Base-by-base conservation (phyloP, 495 filamentous ascomycete species). In the Aspergillus carlsbadensis region DNA sequence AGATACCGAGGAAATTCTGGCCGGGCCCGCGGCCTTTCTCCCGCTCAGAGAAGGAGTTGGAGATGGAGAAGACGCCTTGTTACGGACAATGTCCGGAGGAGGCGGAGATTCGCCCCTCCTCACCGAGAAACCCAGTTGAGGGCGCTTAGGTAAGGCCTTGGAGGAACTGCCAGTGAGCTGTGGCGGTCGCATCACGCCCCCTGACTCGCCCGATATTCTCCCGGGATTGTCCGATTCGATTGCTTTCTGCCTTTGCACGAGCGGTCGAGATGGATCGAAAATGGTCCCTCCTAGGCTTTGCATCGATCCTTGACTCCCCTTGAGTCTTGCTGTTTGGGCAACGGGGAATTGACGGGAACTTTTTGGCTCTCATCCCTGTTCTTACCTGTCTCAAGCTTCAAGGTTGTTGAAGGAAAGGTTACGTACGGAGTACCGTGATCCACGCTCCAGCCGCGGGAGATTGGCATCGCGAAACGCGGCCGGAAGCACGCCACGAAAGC, bases 401-500 rank as follows among this genome's bases (percentile, higher is more conserved):
- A 29, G 26, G 26, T 29, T 29, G 26, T 29, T 29, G 26, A 29
- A 29, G 26, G 26, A 29, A 29, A 29, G 26, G 26, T n/a, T 47
- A n/a, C 44, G 10, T 24, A 15, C n/a, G 15, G 17, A 49, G 8
- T 21, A 26, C 20, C 8, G 6, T 35, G 46, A 35, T 49, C 46
- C 47, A 37, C 31, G 17, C 54, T 49, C 55, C 56, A 47, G 54
- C 56, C 45, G 57, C 61, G 63, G 63, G 63, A 65, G 63, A 65
- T 65, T 60, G 63, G 52, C 59, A 52, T 65, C 59, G 58, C 58
- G 56, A 62, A 62, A 62, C 54, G 47, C 58, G 59, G 63, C 62
- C 45, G 52, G 63, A 29, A 47, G 59, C 57, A 54, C 56, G 56
- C 53, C 59, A 62, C 59, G 60, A 60, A 65, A 37, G 58, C 58